Evolutionary conservation across 2,329 filamentous ascomycete species (phyloP).

Genomic region (Leptographium galeiforme): DNA sequence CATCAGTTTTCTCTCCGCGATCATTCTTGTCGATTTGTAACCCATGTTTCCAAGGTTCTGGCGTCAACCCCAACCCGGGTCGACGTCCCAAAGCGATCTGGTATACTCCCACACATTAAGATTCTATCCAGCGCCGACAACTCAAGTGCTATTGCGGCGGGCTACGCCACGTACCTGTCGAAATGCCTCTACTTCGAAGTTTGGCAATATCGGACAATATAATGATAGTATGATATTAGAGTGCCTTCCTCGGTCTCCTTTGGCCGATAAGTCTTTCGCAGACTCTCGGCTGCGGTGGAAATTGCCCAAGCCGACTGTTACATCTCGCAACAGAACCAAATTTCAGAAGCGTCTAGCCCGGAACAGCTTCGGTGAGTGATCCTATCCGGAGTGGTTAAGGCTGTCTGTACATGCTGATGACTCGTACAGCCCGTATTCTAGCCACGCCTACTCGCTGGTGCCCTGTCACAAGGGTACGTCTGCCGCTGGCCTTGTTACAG

Average conservation of each 20-base stretch:
- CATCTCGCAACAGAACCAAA: conserved; percentile 13
- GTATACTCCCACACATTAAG: background rate
- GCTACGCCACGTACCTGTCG: background rate
- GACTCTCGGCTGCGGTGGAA: conserved; percentile 28
- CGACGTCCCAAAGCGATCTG: background rate
- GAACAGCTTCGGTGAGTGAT: conserved; percentile 49
- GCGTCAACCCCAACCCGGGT: background rate
- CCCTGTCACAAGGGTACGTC: conserved; percentile 6
- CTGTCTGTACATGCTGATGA: background rate
- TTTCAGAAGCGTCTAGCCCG: conserved; percentile 45
- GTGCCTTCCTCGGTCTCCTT: conserved; percentile 36
- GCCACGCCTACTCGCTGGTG: conserved; percentile 7
- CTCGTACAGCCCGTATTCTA: conserved; percentile 30
- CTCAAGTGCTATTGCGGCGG: background rate
- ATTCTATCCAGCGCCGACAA: background rate
- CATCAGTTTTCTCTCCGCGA: too few relatives aligned
- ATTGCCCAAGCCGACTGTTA: conserved; percentile 22
- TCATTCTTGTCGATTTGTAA: background rate
- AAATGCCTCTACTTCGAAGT: background rate
- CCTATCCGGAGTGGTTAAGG: background rate
- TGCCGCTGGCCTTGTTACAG: conserved; percentile 42
- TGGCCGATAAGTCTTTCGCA: conserved; percentile 38
- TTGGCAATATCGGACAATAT: background rate
- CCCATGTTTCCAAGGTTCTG: background rate
- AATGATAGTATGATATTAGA: background rate